phyloP scores from a whole-genome alignment of 805 yeast species.

The Teunomyces barrocoloradensis region DNA sequence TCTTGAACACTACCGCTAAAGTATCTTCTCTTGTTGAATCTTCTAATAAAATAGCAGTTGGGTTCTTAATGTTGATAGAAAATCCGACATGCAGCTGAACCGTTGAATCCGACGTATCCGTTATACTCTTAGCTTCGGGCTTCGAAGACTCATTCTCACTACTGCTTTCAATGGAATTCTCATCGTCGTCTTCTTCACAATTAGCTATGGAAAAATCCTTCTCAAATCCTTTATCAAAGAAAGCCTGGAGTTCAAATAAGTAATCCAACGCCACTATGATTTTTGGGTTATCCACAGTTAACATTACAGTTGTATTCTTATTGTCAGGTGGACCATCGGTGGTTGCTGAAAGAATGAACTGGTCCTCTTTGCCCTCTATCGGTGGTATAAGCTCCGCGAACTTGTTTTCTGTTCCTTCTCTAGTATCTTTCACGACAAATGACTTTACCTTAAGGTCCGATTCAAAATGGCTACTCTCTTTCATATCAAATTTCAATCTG shows the following conservation, averaged over 20 bases:
- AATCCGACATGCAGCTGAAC: constrained; percentile 38
- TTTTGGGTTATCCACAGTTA: constrained; percentile 77
- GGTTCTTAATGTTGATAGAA: constrained; percentile 68
- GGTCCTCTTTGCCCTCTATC: constrained; percentile 58
- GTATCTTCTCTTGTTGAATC: constrained; percentile 67
- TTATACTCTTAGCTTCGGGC: background rate
- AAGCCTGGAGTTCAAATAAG: constrained; percentile 69
- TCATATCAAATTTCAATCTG: constrained; percentile 49
- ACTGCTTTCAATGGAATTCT: background rate
- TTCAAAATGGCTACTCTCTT: constrained; percentile 51
- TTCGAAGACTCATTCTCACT: background rate
- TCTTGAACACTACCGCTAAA: constrained; percentile 87
- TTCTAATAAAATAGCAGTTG: constrained; percentile 77
- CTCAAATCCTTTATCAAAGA: constrained; percentile 50
- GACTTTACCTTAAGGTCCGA: constrained; percentile 67
- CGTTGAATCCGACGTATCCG: background rate
- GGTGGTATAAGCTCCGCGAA: constrained; percentile 82
- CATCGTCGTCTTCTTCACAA: constrained; percentile 16
- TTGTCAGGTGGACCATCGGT: constrained; percentile 40
- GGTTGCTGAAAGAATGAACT: constrained; percentile 57
- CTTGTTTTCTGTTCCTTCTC: constrained; percentile 59
- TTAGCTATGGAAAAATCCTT: constrained; percentile 13
- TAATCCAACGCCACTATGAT: constrained; percentile 84
- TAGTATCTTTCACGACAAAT: constrained; percentile 73
- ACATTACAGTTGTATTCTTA: constrained; percentile 46